Conservation (phyloP, 2,329 filamentous ascomycete genomes). For the Hypoxylon sp. region DNA sequence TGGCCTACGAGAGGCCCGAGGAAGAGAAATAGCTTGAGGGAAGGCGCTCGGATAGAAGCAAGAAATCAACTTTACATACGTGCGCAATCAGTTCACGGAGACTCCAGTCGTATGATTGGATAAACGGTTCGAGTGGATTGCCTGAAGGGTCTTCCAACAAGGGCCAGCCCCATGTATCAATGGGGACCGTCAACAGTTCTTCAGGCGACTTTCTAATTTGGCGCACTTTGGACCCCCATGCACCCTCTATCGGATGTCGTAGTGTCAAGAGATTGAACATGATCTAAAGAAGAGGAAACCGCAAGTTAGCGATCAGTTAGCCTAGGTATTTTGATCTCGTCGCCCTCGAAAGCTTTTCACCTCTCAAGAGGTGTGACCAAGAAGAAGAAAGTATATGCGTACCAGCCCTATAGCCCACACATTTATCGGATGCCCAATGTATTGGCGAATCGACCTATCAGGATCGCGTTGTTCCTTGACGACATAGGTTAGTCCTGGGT, state of each 20-base stretch:
- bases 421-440: conserved; percentile 15
- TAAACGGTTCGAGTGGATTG: not conserved
- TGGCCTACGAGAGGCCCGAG: not conserved
- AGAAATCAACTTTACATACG: conserved; percentile 1
- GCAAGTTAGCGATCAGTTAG: conserved; percentile 5
- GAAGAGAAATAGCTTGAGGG: not conserved
- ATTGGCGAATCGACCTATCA: not conserved
- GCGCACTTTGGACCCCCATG: not conserved
- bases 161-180: conserved; percentile 14
- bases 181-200: too few species aligned
- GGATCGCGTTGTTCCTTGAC: conserved; percentile 18
- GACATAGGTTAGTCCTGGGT: not conserved
- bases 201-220: not conserved
- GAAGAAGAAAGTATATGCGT: conserved; percentile 10
- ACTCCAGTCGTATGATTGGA: not conserved
- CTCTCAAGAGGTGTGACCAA: not conserved
- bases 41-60: not conserved
- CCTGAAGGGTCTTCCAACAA: not conserved
- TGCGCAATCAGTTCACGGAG: conserved; percentile 6
- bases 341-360: not conserved
- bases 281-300: not conserved
- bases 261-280: conserved; percentile 35
- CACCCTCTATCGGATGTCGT: not conserved
- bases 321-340: not conserved
- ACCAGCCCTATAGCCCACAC: conserved; percentile 35